Evolutionary conservation across 306 rosid species (phyloP), one percentile per base, ranked within the genome.

Genomic region (Macrotyloma uniflorum): DNA sequence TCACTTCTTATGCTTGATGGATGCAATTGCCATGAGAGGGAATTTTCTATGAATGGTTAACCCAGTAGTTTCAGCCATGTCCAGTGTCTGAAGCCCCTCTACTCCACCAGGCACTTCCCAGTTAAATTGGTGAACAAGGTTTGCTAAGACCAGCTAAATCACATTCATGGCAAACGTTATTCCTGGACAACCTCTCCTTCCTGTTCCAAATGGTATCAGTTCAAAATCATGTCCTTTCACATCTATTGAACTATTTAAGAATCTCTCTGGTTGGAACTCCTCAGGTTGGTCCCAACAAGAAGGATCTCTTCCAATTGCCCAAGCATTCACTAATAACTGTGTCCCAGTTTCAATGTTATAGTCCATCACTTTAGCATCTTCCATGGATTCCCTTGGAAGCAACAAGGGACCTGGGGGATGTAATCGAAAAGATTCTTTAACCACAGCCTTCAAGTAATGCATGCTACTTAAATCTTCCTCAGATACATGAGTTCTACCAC

Each of bases 181-280:
- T 40, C 46, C 46, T 40, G 46, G 46, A 1, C 46, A 40, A 11
- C 46, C 14, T 2, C 46, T 40, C 5, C 46, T 40, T 40, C 46
- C 14, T 10, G 46, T 14, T 40, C 46, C 46, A 40, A 40, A 40
- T 10, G 84, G 84, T 0, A 74, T 67, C 35, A 74, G 4, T 4
- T 74, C 5, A 9, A 74, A 81, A 33, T 81, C 84, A 6, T 32
- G 70, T 3, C 80, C 80, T 46, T 74, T 57, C 15, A 74, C 5
- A 46, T 81, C 84, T 35, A 58, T 15, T 19, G 53, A 18, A 70
- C 53, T 55, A 0, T 74, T 23, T 40, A 80, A 43, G 33, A 80
- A 66, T 11, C 75, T 80, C 47, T 74, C 70, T 32, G 84, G 76
- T 8, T 80, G 5, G 4, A 74, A 80, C 7, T 80, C 80, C 19